phyloP scores from a whole-genome alignment of 441 rosid genomes.

The Codiaeum variegatum region DNA sequence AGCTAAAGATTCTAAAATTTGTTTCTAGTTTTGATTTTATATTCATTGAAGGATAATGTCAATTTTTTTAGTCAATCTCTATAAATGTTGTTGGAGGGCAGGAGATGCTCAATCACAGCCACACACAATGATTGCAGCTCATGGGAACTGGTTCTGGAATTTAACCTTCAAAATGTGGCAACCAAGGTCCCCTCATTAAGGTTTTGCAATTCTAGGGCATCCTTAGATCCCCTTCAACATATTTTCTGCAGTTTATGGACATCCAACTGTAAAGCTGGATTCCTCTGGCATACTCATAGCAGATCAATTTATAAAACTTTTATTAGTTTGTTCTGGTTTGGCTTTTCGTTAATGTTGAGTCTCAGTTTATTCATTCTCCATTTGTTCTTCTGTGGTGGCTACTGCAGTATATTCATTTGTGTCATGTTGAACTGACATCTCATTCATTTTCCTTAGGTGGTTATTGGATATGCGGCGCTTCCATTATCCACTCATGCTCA shows the following conservation, averaged over 20 bases:
- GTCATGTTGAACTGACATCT: conserved; percentile 16
- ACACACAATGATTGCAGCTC: too few species aligned
- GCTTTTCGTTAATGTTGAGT: not conserved
- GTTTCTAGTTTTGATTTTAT: not conserved
- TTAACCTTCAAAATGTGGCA: too few species aligned
- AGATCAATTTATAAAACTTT: not conserved
- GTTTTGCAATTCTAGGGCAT: too few species aligned
- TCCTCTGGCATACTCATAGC: conserved; percentile 3
- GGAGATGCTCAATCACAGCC: too few species aligned
- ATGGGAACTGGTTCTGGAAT: too few species aligned
- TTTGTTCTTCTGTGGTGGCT: not conserved
- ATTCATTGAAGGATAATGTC: not conserved
- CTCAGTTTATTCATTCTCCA: not conserved
- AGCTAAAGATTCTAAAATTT: not conserved
- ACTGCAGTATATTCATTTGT: not conserved
- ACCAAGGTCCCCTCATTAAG: too few species aligned
- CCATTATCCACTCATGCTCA: conserved; percentile 86
- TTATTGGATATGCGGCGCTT: conserved; percentile 93
- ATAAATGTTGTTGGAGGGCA: not conserved
- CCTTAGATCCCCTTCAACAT: too few species aligned
- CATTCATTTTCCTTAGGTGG: conserved; percentile 46
- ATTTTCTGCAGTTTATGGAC: too few species aligned
- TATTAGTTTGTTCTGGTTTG: not conserved
- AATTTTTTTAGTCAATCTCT: not conserved
- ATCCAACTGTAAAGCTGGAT: not conserved